Base-by-base conservation (phyloP, 176 grass and related monocot genomes). In the Carex myosuroides region DNA sequence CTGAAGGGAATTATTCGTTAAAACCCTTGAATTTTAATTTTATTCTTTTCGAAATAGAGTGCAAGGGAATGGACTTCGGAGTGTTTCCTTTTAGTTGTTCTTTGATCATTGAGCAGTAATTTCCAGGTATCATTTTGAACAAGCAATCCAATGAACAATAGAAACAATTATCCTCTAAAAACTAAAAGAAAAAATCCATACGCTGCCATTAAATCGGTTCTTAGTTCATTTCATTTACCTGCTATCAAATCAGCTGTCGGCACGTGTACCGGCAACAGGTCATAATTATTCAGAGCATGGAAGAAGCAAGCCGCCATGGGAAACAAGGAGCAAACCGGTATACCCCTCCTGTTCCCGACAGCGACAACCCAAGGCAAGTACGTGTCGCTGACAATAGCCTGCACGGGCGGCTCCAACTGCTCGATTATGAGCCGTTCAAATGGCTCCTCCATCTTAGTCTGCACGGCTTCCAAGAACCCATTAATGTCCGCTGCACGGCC, bases 401-500 rank as follows among this genome's bases (percentile, higher is more conserved):
- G 18, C 61, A 81, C 64, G 5, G 83, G 83, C 1, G 7, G 66
- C 13, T 71, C 83, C 83, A 89, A 70, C 26, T 55, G 50, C 21
- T 81, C 74, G 54, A 80, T 82, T 17, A 77, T 77, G 0, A 92
- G 68, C 61, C 30, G 39, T 17, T 86, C 87, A 8, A 92, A 77
- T 13, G 89, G 89, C 10, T 18, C 32, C 65, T 41, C 87, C 89
- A 94, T 94, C 60, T 41, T 73, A 67, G 83, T 79, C 61, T 64
- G 61, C 10, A 89, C 89, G 8, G 92, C 87, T 18, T 84, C 70
- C 24, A 91, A 0, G 81, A 94, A 91, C 54, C 83, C 81, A 10
- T 6, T 22, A 6, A 88, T 54, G 85, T 94, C 92, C 16, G 18
- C 54, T 35, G 85, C 92, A 37, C 92, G 89, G 71, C 83, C 85